A percentile compares a stretch with the other conserved stretches of the same genome.
These are phyloP conservation scores for Suillus paluster DNA, from an alignment of 768 basidiomycete species.

Conservation along the genomic window DNA sequence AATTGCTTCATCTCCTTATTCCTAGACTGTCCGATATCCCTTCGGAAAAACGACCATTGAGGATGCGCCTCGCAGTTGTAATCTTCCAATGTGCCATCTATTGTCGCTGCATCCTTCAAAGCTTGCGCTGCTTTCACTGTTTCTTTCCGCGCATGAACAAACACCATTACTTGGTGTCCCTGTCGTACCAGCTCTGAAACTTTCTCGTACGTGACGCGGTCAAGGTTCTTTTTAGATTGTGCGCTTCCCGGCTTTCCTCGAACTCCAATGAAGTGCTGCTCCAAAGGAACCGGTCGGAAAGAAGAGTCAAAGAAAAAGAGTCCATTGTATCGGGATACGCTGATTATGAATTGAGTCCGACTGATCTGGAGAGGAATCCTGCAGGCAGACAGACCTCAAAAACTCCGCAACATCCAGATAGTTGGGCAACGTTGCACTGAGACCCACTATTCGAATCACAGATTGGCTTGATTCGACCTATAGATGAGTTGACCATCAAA, in stretches of 20 bases:
- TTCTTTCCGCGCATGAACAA: slow-evolving; percentile 97
- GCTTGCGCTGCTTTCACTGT: slow-evolving; percentile 90
- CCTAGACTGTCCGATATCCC: slow-evolving; percentile 76
- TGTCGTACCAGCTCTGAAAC: slow-evolving; percentile 85
- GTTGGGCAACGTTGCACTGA: slow-evolving; percentile 96
- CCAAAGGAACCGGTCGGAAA: slow-evolving; percentile 93
- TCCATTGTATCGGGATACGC: slow-evolving; percentile 84
- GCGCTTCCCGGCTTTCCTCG: slow-evolving; percentile 83
- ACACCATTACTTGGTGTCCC: slow-evolving; percentile 99
- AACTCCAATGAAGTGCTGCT: slow-evolving; percentile 96
- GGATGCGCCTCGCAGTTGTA: slow-evolving; percentile 87
- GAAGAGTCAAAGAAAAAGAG: slow-evolving; percentile 98
- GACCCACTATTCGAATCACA: slow-evolving; percentile 92
- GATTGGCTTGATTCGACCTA: slow-evolving; percentile 97
- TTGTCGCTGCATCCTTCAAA: slow-evolving; percentile 74
- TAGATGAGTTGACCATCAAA: not conserved
- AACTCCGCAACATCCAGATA: slow-evolving; percentile 97
- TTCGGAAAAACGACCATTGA: slow-evolving; percentile 74
- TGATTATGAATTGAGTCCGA: slow-evolving; percentile 33
- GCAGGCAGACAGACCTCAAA: slow-evolving; percentile 59
- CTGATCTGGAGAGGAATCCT: not conserved
- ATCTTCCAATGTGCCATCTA: slow-evolving; percentile 73
- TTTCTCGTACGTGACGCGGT: slow-evolving; percentile 87
- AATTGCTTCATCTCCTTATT: slow-evolving; percentile 98
- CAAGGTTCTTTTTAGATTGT: slow-evolving; percentile 82